These are phyloP conservation scores for Glarea lozoyensis DNA, from an alignment of 495 filamentous ascomycete species.

Conservation along the genomic window DNA sequence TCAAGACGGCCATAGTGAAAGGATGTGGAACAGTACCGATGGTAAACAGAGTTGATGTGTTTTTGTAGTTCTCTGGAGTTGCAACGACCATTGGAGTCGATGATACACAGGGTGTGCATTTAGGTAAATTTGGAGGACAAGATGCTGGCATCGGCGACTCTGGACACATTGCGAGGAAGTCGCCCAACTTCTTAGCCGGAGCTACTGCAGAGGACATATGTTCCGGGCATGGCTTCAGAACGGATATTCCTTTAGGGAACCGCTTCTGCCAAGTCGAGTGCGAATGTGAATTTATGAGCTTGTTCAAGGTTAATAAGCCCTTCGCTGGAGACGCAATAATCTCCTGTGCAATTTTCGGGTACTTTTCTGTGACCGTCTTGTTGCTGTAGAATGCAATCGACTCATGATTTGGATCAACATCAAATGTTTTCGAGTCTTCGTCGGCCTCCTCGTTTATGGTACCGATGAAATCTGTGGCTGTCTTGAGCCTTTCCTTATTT, in stretches of 20 bases:
- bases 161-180: conserved; percentile 64
- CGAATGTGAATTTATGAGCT: conserved; percentile 78
- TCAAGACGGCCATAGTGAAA: conserved; percentile 64
- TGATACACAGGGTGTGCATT: conserved; percentile 65
- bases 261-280: conserved; percentile 76
- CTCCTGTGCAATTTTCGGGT: conserved; percentile 56
- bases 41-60: conserved; percentile 58
- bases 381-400: conserved; percentile 74
- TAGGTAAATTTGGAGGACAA: conserved; percentile 75
- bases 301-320: conserved; percentile 53
- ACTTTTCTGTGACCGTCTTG: conserved; percentile 47
- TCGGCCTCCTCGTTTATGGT: conserved; percentile 44
- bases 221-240: conserved; percentile 67
- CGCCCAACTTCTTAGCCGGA: conserved; percentile 61
- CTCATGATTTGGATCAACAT: conserved; percentile 49
- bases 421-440: no score
- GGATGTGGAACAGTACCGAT: conserved; percentile 88
- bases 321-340: conserved; percentile 41
- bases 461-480: conserved; percentile 48
- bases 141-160: conserved; percentile 58
- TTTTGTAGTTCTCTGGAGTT: conserved; percentile 49
- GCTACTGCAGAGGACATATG: conserved; percentile 63
- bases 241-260: conserved; percentile 63
- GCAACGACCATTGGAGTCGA: conserved; percentile 45
- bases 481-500: conserved; percentile 40